phyloP scores from a whole-genome alignment of 805 yeast species.

The Hanseniaspora taiwanica region DNA sequence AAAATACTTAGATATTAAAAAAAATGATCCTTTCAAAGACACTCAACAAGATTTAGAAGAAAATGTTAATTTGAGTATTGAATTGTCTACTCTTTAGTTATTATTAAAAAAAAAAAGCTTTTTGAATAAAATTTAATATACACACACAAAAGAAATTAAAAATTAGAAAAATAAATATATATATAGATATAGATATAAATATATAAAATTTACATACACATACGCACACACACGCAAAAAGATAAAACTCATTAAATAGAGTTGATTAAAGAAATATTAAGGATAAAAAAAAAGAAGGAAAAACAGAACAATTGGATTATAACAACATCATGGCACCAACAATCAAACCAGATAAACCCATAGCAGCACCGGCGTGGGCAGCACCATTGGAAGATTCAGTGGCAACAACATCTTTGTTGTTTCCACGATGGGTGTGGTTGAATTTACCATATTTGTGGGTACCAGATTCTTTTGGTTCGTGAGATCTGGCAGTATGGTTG shows the following conservation, averaged over 20 bases:
- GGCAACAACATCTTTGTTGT: slow-evolving; percentile 14
- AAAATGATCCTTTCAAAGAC: slow-evolving; percentile 4
- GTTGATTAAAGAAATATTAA: not conserved
- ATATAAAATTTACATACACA: too few relatives aligned
- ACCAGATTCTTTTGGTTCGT: slow-evolving; percentile 26
- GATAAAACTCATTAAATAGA: too few relatives aligned
- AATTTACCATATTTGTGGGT: slow-evolving; percentile 48
- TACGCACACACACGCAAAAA: too few relatives aligned
- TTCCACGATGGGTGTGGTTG: slow-evolving; percentile 25
- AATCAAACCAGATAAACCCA: slow-evolving; percentile 31
- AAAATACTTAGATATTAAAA: slow-evolving; percentile 3
- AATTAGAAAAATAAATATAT: not conserved
- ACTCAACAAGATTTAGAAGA: not conserved
- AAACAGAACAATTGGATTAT: slow-evolving; percentile 12
- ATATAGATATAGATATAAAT: not conserved
- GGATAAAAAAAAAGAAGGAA: not conserved
- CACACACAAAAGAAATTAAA: not conserved
- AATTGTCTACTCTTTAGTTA: too few relatives aligned
- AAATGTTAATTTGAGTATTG: not conserved
- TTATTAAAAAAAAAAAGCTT: too few relatives aligned
- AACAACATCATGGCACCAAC: slow-evolving; percentile 38
- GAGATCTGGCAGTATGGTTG: slow-evolving; percentile 27
- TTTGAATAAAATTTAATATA: too few relatives aligned
- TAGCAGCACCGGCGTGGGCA: slow-evolving; percentile 12
- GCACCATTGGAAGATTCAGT: slow-evolving; percentile 14